A percentile compares a stretch with the other conserved stretches of the same genome.
Conservation (phyloP, 2,329 filamentous ascomycete species). For the Septoria petroselini region DNA sequence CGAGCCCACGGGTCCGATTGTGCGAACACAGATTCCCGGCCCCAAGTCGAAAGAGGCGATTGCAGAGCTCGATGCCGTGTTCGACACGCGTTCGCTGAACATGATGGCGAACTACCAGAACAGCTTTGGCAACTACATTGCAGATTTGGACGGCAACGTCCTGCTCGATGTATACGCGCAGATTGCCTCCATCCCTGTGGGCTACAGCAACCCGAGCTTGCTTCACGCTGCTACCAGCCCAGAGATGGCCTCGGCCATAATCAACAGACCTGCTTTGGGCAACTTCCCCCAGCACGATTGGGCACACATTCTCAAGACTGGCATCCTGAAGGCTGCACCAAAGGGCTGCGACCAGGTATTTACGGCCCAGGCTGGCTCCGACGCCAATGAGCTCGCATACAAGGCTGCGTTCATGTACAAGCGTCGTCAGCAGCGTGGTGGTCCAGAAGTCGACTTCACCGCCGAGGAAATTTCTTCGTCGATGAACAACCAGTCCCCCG, state of each 20-base stretch:
- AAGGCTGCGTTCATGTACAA: constrained; percentile 96
- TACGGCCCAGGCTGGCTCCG: constrained; percentile 82
- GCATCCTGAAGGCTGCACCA: constrained; percentile 77
- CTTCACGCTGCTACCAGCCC: constrained; percentile 66
- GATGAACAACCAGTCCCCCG: constrained; percentile 80
- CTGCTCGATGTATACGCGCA: constrained; percentile 82
- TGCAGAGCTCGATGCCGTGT: constrained; percentile 70
- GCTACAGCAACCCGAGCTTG: constrained; percentile 84
- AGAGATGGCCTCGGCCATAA: constrained; percentile 74
- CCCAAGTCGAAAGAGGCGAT: constrained; percentile 68
- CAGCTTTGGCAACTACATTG: constrained; percentile 77
- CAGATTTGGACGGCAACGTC: constrained; percentile 67
- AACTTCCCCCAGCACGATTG: constrained; percentile 88
- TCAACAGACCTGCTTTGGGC: constrained; percentile 85
- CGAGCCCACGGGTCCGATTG: constrained; percentile 55
- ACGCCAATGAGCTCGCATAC: constrained; percentile 92
- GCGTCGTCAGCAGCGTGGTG: constrained; percentile 76
- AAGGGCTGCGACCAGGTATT: constrained; percentile 85
- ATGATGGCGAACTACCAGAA: constrained; percentile 74
- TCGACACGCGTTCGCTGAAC: constrained; percentile 82
- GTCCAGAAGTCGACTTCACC: constrained; percentile 73
- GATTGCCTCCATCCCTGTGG: constrained; percentile 87
- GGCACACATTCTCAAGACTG: constrained; percentile 73
- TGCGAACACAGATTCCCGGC: constrained; percentile 66
- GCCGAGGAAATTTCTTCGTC: constrained; percentile 67